Evolutionary conservation across 164 flowering plant species (phyloP), one percentile per base, ranked within the genome.

Genomic region (Vitis rupestris): DNA sequence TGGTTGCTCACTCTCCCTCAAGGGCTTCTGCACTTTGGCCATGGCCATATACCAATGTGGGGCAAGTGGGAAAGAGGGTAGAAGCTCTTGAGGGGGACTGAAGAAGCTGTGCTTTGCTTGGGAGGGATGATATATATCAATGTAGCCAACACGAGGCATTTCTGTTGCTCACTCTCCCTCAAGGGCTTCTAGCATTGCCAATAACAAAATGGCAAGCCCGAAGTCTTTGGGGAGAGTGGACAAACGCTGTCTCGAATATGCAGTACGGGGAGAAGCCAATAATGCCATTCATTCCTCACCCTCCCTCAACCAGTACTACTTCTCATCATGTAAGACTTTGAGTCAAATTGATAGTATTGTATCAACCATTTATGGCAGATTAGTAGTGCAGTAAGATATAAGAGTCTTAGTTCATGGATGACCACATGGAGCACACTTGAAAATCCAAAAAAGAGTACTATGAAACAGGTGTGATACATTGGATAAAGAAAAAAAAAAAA

Each of bases 1-100:
- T 65, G 73, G 53, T 74, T 77, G 79, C 57, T 77, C 71, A 71
- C 73, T 82, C 82, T 80, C 85, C 85, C 82, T 82, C 85, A 82
- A 82, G 72, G 82, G 85, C 82, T 80, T 82, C 83, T 73, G 44
- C 48, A 4, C 15, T 15, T 37, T 0, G 1, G 37, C 66, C 59
- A 50, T 50, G 17, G 0, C 50, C 30, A 23, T 23, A 23, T 2
- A 23, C 27, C 27, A 23, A 23, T 23, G 27, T 23, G 27, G 27
- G 27, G 27, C 27, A 23, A 23, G 27, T 23, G 27, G 17, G 54
- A 55, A 27, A n/a, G 9, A 63, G 61, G 60, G 17, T 54, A 61
- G 78, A 52, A 66, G 78, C 76, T 2, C 64, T 61, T 58, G 76
- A 3, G 71, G 74, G 81, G 37, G 78, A 69, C 0, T 12, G 72